phyloP scores from a whole-genome alignment of 202 grass and related monocot genomes.

The Musa balbisiana region DNA sequence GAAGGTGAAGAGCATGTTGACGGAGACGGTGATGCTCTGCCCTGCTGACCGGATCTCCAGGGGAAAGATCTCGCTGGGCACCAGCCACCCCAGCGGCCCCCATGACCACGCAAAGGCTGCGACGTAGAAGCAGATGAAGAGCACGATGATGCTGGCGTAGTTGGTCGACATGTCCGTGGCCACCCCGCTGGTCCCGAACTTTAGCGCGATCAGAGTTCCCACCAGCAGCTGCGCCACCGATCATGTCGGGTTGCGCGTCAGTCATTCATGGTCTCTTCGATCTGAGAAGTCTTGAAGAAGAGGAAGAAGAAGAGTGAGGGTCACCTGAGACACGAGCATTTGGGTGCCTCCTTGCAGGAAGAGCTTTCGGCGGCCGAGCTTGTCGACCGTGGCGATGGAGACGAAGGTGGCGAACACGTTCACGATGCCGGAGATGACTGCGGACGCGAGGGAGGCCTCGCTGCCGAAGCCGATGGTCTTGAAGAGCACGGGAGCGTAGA shows the following conservation, averaged over 20 bases:
- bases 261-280: too few relatives aligned
- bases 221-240: neutral
- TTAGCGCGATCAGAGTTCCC: neutral
- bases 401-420: slow-evolving; percentile 1
- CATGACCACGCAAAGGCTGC: slow-evolving; percentile 28
- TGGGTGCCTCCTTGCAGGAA: neutral
- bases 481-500: neutral
- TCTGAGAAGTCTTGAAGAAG: too few relatives aligned
- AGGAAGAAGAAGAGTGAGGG: too few relatives aligned
- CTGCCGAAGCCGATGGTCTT: neutral
- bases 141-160: neutral
- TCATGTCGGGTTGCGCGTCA: too few relatives aligned
- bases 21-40: slow-evolving; percentile 25
- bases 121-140: slow-evolving; percentile 26
- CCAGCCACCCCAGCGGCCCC: slow-evolving; percentile 27
- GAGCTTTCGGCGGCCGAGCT: neutral
- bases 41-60: slow-evolving; percentile 28
- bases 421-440: neutral
- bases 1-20: slow-evolving; percentile 29
- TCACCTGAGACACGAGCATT: neutral
- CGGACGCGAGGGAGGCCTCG: neutral
- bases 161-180: neutral
- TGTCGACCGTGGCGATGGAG: neutral
- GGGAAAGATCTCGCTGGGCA: slow-evolving; percentile 30
- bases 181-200: neutral